Conservation (phyloP, 2,329 filamentous ascomycete genomes). For the Penicillium griseofulvum region DNA sequence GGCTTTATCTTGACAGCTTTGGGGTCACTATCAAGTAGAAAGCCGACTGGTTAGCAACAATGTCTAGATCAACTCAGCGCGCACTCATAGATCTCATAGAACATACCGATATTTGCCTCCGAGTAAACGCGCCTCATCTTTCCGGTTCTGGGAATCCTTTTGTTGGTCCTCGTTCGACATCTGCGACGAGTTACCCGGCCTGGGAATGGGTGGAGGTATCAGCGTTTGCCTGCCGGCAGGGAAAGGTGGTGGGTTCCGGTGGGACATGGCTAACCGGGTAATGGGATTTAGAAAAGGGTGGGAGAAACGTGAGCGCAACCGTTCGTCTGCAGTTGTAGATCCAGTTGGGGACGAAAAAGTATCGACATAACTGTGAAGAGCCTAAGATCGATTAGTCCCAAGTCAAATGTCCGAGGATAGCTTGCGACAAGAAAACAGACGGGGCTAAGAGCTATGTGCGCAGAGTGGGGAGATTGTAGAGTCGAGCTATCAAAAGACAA, state of each 20-base stretch:
- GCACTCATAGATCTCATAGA: background rate
- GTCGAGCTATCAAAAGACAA: background rate
- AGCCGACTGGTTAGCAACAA: background rate
- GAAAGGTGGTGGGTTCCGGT: background rate
- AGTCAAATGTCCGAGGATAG: background rate
- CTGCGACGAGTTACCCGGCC: conserved; percentile 13
- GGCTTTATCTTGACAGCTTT: conserved; percentile 29
- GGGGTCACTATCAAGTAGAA: conserved; percentile 14
- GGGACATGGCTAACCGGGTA: conserved; percentile 16
- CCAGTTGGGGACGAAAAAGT: conserved; percentile 5
- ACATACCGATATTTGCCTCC: conserved; percentile 16
- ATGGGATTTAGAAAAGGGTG: conserved; percentile 10
- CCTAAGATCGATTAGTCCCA: conserved; percentile 11
- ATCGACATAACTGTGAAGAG: conserved; percentile 21
- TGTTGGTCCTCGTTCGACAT: conserved; percentile 15
- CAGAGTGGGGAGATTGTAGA: background rate
- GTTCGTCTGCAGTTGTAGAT: conserved; percentile 13
- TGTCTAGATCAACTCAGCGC: background rate
- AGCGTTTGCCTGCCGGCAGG: conserved; percentile 11
- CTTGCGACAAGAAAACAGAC: background rate
- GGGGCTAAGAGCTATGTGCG: background rate
- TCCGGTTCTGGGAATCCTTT: conserved; percentile 9
- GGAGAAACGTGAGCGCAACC: conserved; percentile 10
- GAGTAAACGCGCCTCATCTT: conserved; percentile 23
- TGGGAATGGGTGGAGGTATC: conserved; percentile 5